Percentiles rank a stretch among this genome's conserved stretches.
phyloP scores from a whole-genome alignment of 176 grass and related monocot genomes.

The Saccharum spontaneum region DNA sequence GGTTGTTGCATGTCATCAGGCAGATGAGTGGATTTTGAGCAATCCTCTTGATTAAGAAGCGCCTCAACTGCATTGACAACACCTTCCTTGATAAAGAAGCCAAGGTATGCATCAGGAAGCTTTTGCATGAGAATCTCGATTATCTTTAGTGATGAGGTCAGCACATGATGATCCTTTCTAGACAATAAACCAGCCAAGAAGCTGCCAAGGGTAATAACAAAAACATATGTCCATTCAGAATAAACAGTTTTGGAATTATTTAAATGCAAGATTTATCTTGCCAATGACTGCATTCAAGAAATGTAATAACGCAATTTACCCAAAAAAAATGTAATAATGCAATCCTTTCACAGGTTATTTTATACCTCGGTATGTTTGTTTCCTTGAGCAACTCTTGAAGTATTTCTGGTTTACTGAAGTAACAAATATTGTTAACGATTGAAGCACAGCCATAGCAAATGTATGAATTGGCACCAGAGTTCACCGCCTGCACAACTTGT shows the following conservation, averaged over 20 bases:
- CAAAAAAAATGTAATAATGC: background rate
- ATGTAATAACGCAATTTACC: background rate
- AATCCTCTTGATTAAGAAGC: slow-evolving; percentile 74
- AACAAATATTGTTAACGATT: slow-evolving; percentile 86
- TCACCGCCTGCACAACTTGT: slow-evolving; percentile 62
- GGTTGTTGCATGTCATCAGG: slow-evolving; percentile 43
- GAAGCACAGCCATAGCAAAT: slow-evolving; percentile 87
- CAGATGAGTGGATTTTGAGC: slow-evolving; percentile 44
- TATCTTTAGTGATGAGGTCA: slow-evolving; percentile 72
- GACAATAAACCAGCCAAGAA: slow-evolving; percentile 92
- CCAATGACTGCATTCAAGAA: slow-evolving; percentile 21
- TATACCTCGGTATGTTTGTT: slow-evolving; percentile 93
- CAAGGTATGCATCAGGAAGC: slow-evolving; percentile 84
- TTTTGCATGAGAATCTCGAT: slow-evolving; percentile 99
- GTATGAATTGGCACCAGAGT: slow-evolving; percentile 82
- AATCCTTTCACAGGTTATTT: slow-evolving; percentile 3
- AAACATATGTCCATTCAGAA: slow-evolving; percentile 24
- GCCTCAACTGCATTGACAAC: slow-evolving; percentile 78
- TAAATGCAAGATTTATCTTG: slow-evolving; percentile 3
- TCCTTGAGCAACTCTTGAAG: slow-evolving; percentile 75
- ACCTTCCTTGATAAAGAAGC: slow-evolving; percentile 96
- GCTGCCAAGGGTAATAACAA: slow-evolving; percentile 57
- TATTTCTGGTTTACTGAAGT: slow-evolving; percentile 86
- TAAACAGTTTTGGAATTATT: background rate
- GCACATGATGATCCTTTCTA: slow-evolving; percentile 87